A percentile compares a stretch with the other conserved stretches of the same genome.
Conservation (phyloP, 208 protist species). For the Wallacemonas sp. region DNA sequence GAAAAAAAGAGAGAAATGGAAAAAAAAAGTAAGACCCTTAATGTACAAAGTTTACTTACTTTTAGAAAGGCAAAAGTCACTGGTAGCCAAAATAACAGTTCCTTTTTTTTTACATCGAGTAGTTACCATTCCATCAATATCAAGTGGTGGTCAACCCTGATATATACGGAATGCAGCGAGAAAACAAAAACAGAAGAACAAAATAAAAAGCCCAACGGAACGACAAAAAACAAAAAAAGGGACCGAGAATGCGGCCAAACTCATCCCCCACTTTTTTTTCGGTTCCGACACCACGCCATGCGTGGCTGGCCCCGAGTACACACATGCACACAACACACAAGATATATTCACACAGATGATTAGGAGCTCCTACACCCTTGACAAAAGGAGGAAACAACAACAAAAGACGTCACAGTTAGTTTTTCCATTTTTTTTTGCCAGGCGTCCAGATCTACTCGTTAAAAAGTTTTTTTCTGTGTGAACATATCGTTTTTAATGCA, state of each 20-base stretch:
- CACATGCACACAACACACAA: too few species aligned
- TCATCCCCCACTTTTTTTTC: too few species aligned
- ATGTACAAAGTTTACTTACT: background rate
- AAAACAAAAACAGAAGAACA: conserved; percentile 23
- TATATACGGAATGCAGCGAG: conserved; percentile 15
- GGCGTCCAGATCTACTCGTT: too few species aligned
- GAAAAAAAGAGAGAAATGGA: conserved; percentile 13
- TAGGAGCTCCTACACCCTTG: background rate
- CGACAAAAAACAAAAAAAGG: conserved; percentile 19
- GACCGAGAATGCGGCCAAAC: too few species aligned
- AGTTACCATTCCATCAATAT: background rate
- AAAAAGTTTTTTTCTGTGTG: too few species aligned
- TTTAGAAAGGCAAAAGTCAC: background rate
- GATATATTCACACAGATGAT: too few species aligned
- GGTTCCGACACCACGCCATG: too few species aligned
- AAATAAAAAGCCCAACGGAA: conserved; percentile 15
- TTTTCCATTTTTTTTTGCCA: too few species aligned
- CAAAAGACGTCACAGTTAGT: too few species aligned
- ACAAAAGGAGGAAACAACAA: conserved; percentile 14
- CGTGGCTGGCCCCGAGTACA: too few species aligned
- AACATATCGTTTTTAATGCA: too few species aligned
- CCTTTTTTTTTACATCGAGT: background rate
- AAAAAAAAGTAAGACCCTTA: conserved; percentile 7
- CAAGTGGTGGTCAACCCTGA: too few species aligned
- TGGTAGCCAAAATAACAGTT: background rate